A percentile compares a stretch with the other conserved stretches of the same genome.
Evolutionary conservation across 768 basidiomycete genomes (phyloP).

Genomic region (Hygrocybe punicea): DNA sequence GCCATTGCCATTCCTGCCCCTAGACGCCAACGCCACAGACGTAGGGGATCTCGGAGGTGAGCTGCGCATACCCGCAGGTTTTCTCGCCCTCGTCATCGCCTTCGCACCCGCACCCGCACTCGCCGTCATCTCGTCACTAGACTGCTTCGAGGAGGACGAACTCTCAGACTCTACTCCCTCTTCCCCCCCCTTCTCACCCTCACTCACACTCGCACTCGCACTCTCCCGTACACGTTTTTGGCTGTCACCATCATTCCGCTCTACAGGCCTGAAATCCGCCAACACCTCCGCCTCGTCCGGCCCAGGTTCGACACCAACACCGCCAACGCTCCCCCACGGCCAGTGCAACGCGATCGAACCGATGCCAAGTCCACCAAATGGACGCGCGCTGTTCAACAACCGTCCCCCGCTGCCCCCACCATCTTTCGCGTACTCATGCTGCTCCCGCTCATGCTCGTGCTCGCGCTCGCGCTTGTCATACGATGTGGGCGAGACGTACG

Average conservation of each 20-base stretch:
- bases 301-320: background rate
- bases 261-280: background rate
- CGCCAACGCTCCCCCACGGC: constrained; percentile 7
- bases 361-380: background rate
- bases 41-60: background rate
- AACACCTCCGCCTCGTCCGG: background rate
- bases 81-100: too few species aligned
- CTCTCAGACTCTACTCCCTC: background rate
- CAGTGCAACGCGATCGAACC: constrained; percentile 7
- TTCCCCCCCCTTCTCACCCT: background rate
- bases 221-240: too few species aligned
- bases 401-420: too few species aligned
- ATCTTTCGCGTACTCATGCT: too few species aligned
- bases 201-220: background rate
- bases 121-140: background rate
- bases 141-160: background rate
- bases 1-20: too few species aligned
- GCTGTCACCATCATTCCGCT: background rate
- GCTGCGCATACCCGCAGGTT: too few species aligned
- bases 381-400: background rate
- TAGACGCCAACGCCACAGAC: background rate
- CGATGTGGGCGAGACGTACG: background rate
- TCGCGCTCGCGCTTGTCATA: too few species aligned
- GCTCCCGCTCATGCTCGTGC: too few species aligned
- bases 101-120: too few species aligned